Evolutionary conservation across 1,284 basidiomycete species (phyloP), one percentile per base, ranked within the genome.

Genomic region (Schizophyllum commune): DNA sequence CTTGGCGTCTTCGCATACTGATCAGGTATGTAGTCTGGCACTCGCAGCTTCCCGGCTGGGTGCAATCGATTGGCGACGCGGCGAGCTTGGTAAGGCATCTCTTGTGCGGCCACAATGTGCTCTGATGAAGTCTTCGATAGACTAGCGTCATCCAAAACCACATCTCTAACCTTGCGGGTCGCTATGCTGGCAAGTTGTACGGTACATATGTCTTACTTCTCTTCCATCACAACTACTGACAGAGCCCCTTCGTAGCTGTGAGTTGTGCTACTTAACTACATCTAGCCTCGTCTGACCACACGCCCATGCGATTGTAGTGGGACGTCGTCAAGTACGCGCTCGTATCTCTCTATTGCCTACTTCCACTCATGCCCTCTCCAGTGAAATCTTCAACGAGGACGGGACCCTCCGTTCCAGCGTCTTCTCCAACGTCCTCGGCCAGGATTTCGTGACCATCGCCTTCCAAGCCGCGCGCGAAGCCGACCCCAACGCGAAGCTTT

Each of bases 11-110:
- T 9, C 8, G 17, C 9, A 47, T 47, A 9, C 9, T 11, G 4
- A 17, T 17, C 5, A 5, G 27, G 27, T 5, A 27, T 5, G 54
- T 39, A 73, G 79, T 81, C 57, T 82, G 80, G 79, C 76, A 79
- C 69, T 75, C 74, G 60, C 79, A 81, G 63, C 75, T 82, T 34
- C 80, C 80, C 5, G 61, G 66, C 53, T 82, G 79, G 79, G 80
- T 79, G 5, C 69, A 70, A 8, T 62, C 61, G 17, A 74, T 76
- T 64, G 66, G 60, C 47, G 70, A 75, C 65, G 72, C 68, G 61
- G 61, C 66, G n/a, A 74, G 73, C 4, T 65, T 77, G 63, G 74
- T 17, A 57, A 62, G 55, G 52, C 52, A 20, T 52, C 8, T 17
- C 27, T 27, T 27, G 27, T n/a, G 5, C 39, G 17, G 39, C 60